phyloP scores from a whole-genome alignment of 768 basidiomycete species.

The Chalciporus chontae region DNA sequence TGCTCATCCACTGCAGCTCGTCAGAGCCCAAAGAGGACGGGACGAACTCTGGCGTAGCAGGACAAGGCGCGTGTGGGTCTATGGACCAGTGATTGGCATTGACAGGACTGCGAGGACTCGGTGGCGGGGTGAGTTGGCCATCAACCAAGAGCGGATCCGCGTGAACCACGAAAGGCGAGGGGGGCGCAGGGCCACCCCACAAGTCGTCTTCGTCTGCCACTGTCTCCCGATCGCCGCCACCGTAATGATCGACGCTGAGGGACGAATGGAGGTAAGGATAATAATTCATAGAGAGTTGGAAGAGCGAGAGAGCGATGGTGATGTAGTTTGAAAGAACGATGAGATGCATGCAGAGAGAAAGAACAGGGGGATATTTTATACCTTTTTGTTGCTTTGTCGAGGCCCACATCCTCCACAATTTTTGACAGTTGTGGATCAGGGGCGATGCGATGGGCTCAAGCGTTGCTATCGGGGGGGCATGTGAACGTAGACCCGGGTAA shows the following conservation, averaged over 20 bases:
- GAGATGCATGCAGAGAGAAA: not conserved
- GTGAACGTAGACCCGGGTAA: too few relatives aligned
- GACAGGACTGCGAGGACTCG: not conserved
- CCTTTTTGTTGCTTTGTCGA: not conserved
- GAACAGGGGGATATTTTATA: slow-evolving; percentile 12
- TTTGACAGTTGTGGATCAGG: too few relatives aligned
- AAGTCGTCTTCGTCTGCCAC: not conserved
- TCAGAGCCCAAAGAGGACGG: not conserved
- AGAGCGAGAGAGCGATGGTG: not conserved
- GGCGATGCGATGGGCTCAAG: too few relatives aligned
- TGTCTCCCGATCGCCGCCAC: not conserved
- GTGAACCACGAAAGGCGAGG: slow-evolving; percentile 9
- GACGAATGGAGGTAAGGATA: not conserved
- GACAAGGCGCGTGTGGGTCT: slow-evolving; percentile 13
- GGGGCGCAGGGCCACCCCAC: not conserved
- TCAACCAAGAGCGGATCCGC: not conserved
- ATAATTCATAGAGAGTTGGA: not conserved
- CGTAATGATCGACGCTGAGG: not conserved
- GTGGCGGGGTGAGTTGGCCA: slow-evolving; percentile 8
- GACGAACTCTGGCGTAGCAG: slow-evolving; percentile 8
- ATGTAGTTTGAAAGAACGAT: not conserved
- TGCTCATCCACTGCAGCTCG: not conserved
- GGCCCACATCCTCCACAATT: not conserved
- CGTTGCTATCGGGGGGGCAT: too few relatives aligned
- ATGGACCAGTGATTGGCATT: not conserved